Evolutionary conservation across 768 basidiomycete species (phyloP).

Genomic region (Cystobasidium onofrii): DNA sequence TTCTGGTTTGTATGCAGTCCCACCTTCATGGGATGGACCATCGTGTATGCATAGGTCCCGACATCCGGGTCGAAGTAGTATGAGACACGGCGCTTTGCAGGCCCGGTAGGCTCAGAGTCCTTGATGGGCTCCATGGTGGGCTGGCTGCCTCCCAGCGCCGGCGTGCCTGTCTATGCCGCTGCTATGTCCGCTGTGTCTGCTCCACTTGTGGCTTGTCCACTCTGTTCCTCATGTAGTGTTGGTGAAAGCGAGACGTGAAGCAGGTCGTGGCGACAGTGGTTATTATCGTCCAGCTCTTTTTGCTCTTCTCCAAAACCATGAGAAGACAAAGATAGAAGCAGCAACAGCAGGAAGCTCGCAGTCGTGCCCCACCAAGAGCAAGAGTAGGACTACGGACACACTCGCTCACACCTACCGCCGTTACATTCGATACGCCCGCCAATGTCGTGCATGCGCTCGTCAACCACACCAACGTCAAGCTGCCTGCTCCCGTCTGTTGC

Average conservation of each 20-base stretch:
- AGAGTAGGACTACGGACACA: not conserved
- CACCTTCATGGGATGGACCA: conserved; percentile 34
- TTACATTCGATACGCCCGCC: not conserved
- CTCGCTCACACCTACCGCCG: not conserved
- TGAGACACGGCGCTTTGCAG: conserved; percentile 11
- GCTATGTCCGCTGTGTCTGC: no score
- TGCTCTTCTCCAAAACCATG: no score
- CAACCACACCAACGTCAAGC: not conserved
- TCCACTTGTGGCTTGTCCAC: no score
- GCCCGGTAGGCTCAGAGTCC: conserved; percentile 12
- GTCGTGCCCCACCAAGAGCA: no score
- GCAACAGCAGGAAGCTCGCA: not conserved
- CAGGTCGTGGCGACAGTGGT: no score
- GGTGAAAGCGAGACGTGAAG: no score
- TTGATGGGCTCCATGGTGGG: not conserved
- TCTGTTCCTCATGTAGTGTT: no score
- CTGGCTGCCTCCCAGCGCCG: no score
- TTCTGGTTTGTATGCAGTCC: not conserved
- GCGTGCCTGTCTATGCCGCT: no score
- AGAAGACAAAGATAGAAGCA: not conserved
- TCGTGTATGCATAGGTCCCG: conserved; percentile 30
- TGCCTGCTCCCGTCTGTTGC: not conserved
- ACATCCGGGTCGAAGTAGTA: conserved; percentile 30
- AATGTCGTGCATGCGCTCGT: not conserved
- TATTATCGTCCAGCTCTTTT: no score